Percentiles rank a stretch among this genome's conserved stretches.
Conservation (phyloP, 2,329 filamentous ascomycete genomes). For the Sporothrix inflata region DNA sequence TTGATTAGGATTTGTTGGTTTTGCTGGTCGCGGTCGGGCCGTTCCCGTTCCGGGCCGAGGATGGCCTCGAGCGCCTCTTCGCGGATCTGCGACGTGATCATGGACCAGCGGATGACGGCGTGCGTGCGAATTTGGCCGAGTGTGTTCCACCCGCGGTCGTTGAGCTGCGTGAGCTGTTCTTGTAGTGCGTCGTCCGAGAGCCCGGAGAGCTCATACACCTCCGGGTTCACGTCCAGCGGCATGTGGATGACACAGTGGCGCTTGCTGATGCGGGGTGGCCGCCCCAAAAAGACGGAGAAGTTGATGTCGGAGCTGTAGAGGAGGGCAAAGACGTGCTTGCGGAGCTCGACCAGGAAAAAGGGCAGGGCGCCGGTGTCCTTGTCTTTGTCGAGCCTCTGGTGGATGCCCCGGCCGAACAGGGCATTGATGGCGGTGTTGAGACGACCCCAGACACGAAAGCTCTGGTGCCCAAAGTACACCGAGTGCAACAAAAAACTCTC, state of each 20-base stretch:
- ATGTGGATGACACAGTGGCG: constrained; percentile 58
- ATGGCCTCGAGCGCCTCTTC: constrained; percentile 26
- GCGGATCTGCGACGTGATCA: constrained; percentile 29
- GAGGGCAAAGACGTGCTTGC: constrained; percentile 27
- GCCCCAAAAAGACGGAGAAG: constrained; percentile 55
- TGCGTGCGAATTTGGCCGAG: constrained; percentile 42
- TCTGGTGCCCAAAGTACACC: constrained; percentile 29
- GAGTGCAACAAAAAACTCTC: constrained; percentile 27
- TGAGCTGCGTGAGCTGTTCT: constrained; percentile 41
- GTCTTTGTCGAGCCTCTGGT: constrained; percentile 20
- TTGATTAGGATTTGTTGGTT: background rate
- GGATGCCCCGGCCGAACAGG: constrained; percentile 25
- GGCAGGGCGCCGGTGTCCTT: background rate
- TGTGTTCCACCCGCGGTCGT: constrained; percentile 57
- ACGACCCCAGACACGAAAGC: constrained; percentile 20
- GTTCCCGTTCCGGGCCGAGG: background rate
- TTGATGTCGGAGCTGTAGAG: constrained; percentile 50
- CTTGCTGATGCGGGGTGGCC: constrained; percentile 56
- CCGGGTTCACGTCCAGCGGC: constrained; percentile 54
- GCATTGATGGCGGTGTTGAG: constrained; percentile 28
- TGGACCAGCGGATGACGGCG: constrained; percentile 27
- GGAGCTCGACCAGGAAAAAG: constrained; percentile 28
- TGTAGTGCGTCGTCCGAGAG: constrained; percentile 44
- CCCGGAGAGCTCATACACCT: background rate
- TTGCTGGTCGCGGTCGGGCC: background rate